phyloP scores from a whole-genome alignment of 2,329 filamentous ascomycete species.

The Xylaria sp. region DNA sequence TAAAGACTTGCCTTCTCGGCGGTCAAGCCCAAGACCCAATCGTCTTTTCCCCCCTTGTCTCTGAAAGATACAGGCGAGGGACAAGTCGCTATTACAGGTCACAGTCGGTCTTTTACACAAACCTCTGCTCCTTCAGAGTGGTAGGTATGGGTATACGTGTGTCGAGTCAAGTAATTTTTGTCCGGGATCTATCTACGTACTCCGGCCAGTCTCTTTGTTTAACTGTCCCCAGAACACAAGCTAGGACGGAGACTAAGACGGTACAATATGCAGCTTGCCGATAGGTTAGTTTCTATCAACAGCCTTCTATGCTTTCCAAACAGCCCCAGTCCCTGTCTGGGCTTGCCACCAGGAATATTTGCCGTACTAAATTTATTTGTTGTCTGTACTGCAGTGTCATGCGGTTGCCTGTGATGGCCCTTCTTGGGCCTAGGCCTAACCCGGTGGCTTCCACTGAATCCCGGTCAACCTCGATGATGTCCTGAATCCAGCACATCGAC shows the following conservation, averaged over 20 bases:
- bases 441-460: constrained; percentile 55
- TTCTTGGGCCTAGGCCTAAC: constrained; percentile 51
- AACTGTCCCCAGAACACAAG: constrained; percentile 52
- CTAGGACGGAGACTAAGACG: constrained; percentile 53
- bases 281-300: constrained; percentile 54
- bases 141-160: constrained; percentile 58
- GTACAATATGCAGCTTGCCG: constrained; percentile 62
- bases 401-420: constrained; percentile 54
- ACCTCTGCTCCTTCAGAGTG: constrained; percentile 40
- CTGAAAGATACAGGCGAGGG: constrained; percentile 40
- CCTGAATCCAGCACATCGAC: constrained; percentile 43
- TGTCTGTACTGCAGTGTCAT: constrained; percentile 53
- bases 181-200: constrained; percentile 51
- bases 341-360: constrained; percentile 53
- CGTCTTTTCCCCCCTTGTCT: constrained; percentile 38
- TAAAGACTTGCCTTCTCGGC: constrained; percentile 46
- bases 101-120: constrained; percentile 25
- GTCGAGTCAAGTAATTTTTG: constrained; percentile 63
- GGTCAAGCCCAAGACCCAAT: constrained; percentile 48
- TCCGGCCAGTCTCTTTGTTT: constrained; percentile 58
- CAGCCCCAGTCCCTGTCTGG: constrained; percentile 56
- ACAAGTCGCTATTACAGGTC: constrained; percentile 39
- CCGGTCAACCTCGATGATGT: constrained; percentile 51
- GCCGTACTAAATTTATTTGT: constrained; percentile 56
- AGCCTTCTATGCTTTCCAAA: constrained; percentile 51